A percentile compares a stretch with the other conserved stretches of the same genome.
Conservation (phyloP, 768 basidiomycete species). For the Mycena belliarum region DNA sequence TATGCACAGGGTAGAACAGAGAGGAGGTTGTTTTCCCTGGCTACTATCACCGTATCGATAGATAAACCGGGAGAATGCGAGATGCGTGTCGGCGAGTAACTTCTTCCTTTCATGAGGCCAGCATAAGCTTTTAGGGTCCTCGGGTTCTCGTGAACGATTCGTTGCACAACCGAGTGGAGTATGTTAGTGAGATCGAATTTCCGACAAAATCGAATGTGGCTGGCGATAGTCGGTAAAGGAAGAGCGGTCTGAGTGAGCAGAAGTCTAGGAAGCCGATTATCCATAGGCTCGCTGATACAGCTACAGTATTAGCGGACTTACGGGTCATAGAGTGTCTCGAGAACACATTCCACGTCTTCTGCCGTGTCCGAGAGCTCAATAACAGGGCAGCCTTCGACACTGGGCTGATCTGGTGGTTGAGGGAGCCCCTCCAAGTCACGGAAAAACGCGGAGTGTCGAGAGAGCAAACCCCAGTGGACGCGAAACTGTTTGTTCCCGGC, state of each 20-base stretch:
- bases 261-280: too few relatives aligned
- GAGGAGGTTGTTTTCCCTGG: conserved; percentile 10
- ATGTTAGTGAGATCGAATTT: conserved; percentile 11
- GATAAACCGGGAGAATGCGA: neutral
- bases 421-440: neutral
- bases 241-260: neutral
- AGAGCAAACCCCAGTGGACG: too few relatives aligned
- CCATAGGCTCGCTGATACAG: too few relatives aligned
- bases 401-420: neutral
- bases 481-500: too few relatives aligned
- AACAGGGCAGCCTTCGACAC: neutral
- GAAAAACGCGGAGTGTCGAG: neutral
- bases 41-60: conserved; percentile 13
- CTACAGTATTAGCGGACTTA: neutral
- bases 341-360: neutral
- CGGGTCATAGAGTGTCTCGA: neutral
- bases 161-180: conserved; percentile 1
- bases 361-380: neutral
- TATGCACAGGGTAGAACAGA: conserved; percentile 15
- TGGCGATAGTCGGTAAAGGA: neutral
- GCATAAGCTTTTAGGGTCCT: conserved; percentile 7
- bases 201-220: conserved; percentile 2
- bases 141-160: conserved; percentile 13
- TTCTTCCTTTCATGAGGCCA: neutral
- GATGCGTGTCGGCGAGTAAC: conserved; percentile 5